Evolutionary conservation across 192 early-diverging fungal genomes (phyloP).

Genomic region (Coemansia sp.): DNA sequence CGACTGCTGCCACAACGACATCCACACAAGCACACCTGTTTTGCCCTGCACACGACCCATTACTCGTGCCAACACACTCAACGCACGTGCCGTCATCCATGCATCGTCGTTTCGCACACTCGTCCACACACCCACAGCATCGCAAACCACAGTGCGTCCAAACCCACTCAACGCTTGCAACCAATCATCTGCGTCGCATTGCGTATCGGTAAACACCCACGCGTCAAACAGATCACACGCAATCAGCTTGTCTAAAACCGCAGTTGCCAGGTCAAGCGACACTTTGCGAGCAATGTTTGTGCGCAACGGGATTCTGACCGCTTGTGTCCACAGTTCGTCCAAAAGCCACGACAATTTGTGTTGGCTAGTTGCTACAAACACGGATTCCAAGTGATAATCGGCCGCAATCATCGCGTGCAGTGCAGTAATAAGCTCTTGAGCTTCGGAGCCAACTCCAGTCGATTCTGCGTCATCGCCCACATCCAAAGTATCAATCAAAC

Average conservation of each 20-base stretch:
- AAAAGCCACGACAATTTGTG: slow-evolving; percentile 13
- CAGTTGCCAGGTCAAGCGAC: neutral
- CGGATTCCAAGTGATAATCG: neutral
- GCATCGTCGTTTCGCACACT: neutral
- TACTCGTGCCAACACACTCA: neutral
- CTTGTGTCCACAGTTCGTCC: slow-evolving; percentile 14
- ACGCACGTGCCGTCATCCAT: neutral
- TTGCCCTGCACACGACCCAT: neutral
- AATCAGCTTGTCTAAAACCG: neutral
- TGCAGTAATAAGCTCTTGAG: neutral
- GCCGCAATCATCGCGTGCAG: neutral
- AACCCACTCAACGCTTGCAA: neutral
- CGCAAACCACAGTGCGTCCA: slow-evolving; percentile 20
- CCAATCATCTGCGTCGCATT: neutral
- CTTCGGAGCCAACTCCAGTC: neutral
- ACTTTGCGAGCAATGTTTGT: neutral
- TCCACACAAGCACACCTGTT: slow-evolving; percentile 12
- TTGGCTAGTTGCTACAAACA: neutral
- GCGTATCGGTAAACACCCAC: neutral
- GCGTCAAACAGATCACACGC: neutral
- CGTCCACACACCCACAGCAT: slow-evolving; percentile 11
- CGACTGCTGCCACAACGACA: slow-evolving; percentile 28
- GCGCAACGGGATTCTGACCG: slow-evolving; percentile 1
- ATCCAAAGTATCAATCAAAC: neutral
- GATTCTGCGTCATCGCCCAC: neutral